phyloP scores from a whole-genome alignment of 139 green algal genomes.

The Eudorina sp. region DNA sequence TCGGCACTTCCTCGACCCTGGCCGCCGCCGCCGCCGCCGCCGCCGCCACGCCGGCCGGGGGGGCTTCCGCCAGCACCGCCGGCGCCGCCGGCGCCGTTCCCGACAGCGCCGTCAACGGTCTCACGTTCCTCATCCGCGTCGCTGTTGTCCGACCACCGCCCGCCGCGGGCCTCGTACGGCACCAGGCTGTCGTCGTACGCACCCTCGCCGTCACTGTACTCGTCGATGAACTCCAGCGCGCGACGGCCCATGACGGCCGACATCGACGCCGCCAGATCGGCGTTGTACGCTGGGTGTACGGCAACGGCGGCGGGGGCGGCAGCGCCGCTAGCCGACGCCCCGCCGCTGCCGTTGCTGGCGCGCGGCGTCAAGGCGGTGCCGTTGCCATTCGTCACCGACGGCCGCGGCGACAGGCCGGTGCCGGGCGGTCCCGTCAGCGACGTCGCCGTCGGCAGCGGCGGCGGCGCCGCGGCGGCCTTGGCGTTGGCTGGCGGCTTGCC shows the following conservation, averaged over 20 bases:
- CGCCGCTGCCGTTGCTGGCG: not conserved
- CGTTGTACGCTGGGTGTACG: not conserved
- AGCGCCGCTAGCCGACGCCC: not conserved
- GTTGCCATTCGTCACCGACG: not conserved
- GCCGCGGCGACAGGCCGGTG: not conserved
- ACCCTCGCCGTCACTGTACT: not conserved
- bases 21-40: not conserved
- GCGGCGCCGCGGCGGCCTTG: not conserved
- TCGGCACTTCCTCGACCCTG: too few relatives aligned
- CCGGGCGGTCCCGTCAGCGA: not conserved
- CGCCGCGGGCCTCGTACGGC: not conserved
- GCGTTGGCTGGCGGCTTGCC: constrained; percentile 11
- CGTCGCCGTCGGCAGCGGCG: not conserved
- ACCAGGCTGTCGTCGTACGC: not conserved
- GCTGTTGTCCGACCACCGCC: constrained; percentile 5
- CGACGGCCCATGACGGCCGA: not conserved
- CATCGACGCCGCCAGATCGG: not conserved
- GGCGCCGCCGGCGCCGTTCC: not conserved
- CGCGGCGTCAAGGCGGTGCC: not conserved
- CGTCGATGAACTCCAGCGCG: constrained; percentile 19
- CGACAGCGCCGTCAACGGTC: not conserved
- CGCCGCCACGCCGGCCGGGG: not conserved
- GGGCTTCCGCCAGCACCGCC: not conserved
- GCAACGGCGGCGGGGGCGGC: too few relatives aligned
- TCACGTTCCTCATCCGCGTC: not conserved